Base-by-base conservation (phyloP, 106 monocot genomes). In the Hemerocallis citrina region DNA sequence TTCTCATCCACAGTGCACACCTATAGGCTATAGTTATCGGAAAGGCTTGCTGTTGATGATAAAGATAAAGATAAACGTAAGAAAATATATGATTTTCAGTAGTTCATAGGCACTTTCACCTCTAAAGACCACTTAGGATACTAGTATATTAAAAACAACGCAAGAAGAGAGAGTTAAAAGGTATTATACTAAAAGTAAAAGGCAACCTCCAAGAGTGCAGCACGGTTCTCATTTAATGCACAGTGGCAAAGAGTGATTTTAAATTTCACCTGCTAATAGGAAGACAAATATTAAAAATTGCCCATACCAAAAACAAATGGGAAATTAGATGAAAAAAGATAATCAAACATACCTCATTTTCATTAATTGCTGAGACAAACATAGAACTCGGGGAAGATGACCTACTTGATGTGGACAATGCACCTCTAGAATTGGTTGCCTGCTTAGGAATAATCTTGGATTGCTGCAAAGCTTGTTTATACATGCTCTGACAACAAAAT, bases 391-490 rank as follows among this genome's bases (percentile, higher is more conserved):
- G 98, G 52, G 98, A 98, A 32, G 88, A 89, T 22, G 81, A 88
- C 64, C 81, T 79, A 37, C 72, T 82, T 57, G 85, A 74, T 24
- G 83, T 16, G 27, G 90, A 83, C 32, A 88, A 66, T 29, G 87
- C 74, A 81, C 70, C 81, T 76, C 82, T 92, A 33, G 74, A 62
- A 69, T 55, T 71, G 57, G 64, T 52, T 57, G 45, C 61, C 76
- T 81, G 91, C 60, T 75, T 92, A 7, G 91, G 84, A 71, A 87
- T 79, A 56, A 63, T 76, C 74, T 85, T 98, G 62, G 77, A 85
- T 24, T 72, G 74, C 47, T 85, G 92, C 77, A 98, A 71, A 75
- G 92, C 88, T 80, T 88, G 92, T 56, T 92, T 98, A 77, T 98
- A 98, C 62, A 79, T 75, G 63, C 59, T 82, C 98, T 98, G 77